phyloP scores from a whole-genome alignment of 805 yeast genomes.

The Alloascoidea hylecoeti region DNA sequence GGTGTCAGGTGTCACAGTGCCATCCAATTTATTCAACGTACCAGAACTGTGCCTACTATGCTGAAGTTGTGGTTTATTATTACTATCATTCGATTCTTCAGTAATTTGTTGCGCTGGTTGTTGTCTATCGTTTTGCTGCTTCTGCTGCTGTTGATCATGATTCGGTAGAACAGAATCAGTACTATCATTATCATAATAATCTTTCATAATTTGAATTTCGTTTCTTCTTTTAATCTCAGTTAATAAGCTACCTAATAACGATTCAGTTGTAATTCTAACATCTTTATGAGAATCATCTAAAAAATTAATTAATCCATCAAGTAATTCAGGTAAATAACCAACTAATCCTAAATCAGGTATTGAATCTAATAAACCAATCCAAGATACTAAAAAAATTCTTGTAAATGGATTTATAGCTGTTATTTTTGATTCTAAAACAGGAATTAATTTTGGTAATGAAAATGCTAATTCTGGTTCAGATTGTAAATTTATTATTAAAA shows the following conservation, averaged over 20 bases:
- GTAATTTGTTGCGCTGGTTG: too few species aligned
- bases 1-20: too few species aligned
- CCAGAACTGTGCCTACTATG: too few species aligned
- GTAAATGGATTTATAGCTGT: conserved; percentile 72
- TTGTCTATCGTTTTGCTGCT: too few species aligned
- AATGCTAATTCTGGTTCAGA: conserved; percentile 61
- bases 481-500: conserved; percentile 37
- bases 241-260: conserved; percentile 44
- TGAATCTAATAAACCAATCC: conserved; percentile 68
- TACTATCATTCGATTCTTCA: too few species aligned
- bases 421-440: conserved; percentile 60
- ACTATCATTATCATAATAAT: too few species aligned
- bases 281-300: conserved; percentile 59
- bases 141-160: too few species aligned
- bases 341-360: conserved; percentile 67
- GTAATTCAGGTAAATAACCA: conserved; percentile 61
- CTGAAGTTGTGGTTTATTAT: too few species aligned
- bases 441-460: conserved; percentile 62
- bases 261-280: conserved; percentile 58
- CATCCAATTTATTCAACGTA: too few species aligned
- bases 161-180: too few species aligned
- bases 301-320: conserved; percentile 55
- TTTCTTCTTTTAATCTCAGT: conserved; percentile 56
- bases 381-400: conserved; percentile 60
- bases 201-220: conserved; percentile 37